Conservation (phyloP, 352 stramenopile species). For the Phytophthora palmivora region DNA sequence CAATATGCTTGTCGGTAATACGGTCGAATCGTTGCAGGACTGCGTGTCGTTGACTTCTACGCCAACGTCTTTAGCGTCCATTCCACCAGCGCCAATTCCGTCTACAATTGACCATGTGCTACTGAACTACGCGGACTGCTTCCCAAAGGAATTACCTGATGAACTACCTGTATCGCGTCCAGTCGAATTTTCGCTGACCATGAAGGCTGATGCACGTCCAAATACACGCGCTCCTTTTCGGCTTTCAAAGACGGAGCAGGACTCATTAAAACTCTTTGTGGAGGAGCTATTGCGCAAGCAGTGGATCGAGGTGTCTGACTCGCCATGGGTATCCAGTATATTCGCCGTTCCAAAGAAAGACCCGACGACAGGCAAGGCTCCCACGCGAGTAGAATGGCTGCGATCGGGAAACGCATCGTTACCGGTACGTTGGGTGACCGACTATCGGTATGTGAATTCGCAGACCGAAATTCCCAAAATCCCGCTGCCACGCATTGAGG, state of each 20-base stretch:
- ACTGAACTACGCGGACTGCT: constrained; percentile 2
- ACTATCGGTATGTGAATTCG: constrained; percentile 26
- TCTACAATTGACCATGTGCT: neutral
- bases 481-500: constrained; percentile 15
- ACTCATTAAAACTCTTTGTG: constrained; percentile 14
- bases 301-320: constrained; percentile 16
- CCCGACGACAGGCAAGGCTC: neutral
- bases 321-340: no score
- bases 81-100: neutral
- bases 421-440: constrained; percentile 25
- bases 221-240: constrained; percentile 16
- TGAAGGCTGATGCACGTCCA: constrained; percentile 17
- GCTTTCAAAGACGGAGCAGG: constrained; percentile 12
- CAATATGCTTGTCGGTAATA: neutral
- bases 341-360: no score
- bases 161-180: constrained; percentile 1
- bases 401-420: neutral
- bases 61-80: no score
- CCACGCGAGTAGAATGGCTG: constrained; percentile 7
- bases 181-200: constrained; percentile 16
- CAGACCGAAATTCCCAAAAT: constrained; percentile 19
- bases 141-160: constrained; percentile 5
- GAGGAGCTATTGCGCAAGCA: constrained; percentile 11
- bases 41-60: no score
- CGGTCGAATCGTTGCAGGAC: no score